Evolutionary conservation across 2,329 filamentous ascomycete species (phyloP).

Genomic region (Calonectria henricotiae): DNA sequence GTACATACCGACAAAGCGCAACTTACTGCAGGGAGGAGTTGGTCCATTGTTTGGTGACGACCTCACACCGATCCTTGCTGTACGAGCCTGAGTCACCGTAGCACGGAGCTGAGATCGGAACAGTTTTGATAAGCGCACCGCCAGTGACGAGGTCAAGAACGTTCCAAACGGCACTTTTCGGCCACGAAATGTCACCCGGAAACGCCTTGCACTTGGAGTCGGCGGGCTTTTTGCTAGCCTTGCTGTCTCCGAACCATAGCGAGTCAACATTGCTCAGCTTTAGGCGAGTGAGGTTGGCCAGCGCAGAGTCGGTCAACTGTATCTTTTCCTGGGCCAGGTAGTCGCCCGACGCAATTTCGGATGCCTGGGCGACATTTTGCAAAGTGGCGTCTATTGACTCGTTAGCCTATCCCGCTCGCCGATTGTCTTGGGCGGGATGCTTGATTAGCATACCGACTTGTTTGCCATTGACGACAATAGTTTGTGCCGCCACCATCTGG

Average conservation of each 20-base stretch:
- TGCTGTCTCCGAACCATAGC: conserved; percentile 37
- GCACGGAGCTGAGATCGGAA: conserved; percentile 56
- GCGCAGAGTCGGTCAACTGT: conserved; percentile 40
- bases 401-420: neutral
- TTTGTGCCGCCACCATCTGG: conserved; percentile 33
- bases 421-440: neutral
- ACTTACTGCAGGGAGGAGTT: conserved; percentile 49
- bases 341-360: conserved; percentile 39
- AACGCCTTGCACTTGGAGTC: conserved; percentile 54
- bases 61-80: conserved; percentile 51
- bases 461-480: conserved; percentile 41
- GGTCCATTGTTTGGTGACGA: conserved; percentile 52
- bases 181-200: conserved; percentile 56
- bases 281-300: conserved; percentile 39
- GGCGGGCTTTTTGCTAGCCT: conserved; percentile 6
- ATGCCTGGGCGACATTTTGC: conserved; percentile 28
- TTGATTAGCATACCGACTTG: conserved; percentile 32
- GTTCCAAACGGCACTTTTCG: conserved; percentile 51
- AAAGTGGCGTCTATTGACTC: conserved; percentile 34
- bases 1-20: rapidly evolving
- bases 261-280: conserved; percentile 34
- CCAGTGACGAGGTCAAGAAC: conserved; percentile 58
- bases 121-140: conserved; percentile 55
- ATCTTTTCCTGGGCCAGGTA: conserved; percentile 42
- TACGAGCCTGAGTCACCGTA: conserved; percentile 51